Evolutionary conservation across 805 yeast species (phyloP), one percentile per base, ranked within the genome.

Genomic region (Ascoidea tarda): DNA sequence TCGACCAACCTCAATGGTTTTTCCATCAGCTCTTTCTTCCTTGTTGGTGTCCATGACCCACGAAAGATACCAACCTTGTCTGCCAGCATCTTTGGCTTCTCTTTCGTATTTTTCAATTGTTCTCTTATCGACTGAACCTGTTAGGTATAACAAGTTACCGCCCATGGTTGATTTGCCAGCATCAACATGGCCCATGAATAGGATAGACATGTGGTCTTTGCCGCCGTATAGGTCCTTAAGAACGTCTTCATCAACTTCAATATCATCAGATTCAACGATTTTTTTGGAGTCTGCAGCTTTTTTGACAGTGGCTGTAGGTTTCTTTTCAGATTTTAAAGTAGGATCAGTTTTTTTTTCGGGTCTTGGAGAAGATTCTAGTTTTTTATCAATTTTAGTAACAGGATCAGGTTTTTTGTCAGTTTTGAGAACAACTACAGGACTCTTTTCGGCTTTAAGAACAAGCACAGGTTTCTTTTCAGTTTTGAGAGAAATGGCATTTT

Each of bases 151-250:
- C 60, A 93, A 74, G 71, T 93, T 93, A 72, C 99, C 99, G 68
- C 99, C 99, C 96, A 93, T 91, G 55, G 99, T 93, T 51, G 96
- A 88, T 71, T 93, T 93, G 67, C 99, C 99, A 44, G 99, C 99
- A 77, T 93, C 99, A 60, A 93, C 99, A 66, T 93, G 99, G 62
- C 99, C 99, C 98, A 93, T 93, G 72, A 93, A 93, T 60, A 93
- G 88, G 61, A 93, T 84, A 16, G 97, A 90, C 66, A 93, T 79
- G 72, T 93, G 99, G 67, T 91, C 99, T 69, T 93, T 93, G 63
- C 96, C 96, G 58, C 96, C 97, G 64, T 87, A 93, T 86, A 93
- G 71, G 63, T 95, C 99, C 54, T 79, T 82, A 58, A 93, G 88
- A 58, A 90, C 79, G 60, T 84, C 93, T 63, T 86, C 86, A 66